Base-by-base conservation (phyloP, 2,329 filamentous ascomycete genomes). In the Penicillium sp. region DNA sequence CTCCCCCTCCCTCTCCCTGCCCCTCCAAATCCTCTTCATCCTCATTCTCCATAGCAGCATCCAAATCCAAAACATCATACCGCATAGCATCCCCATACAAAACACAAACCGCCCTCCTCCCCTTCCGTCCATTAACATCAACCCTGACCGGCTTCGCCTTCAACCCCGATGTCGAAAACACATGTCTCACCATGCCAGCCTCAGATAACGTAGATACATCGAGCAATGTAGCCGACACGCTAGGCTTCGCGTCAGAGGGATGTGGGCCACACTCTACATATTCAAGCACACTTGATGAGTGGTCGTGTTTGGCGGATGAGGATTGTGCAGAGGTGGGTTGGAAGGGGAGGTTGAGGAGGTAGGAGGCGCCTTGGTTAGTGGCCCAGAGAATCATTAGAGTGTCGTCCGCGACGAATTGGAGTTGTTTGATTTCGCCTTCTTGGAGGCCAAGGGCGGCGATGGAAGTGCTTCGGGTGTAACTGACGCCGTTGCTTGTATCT, bases 361-460 rank as follows among this genome's bases (percentile, higher is more conserved):
- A 66, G 14, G 64, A 22, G 11, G 42, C 23, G 6, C 27, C 25
- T 7, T 27, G 22, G 8, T 20, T 22, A 18, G 14, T 40, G 8
- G 42, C 37, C 50, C 81, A 82, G 2, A 92, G 79, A 1, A 89
- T 62, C 51, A 91, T 77, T 1, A 92, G 69, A 0, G 75, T 79
- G 12, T 79, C 72, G 53, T 88, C 83, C 63, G 88, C 80, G 42
- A 89, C 79, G 65, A 92, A 90, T 66, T 87, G 86, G 14, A 88
- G 70, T 67, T 91, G 87, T 20, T 84, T 70, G 15, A 77, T 69
- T 25, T 69, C 66, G 15, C 75, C 75, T 11, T 65, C 55, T 41
- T 67, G 57, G 7, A 77, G 58, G 45, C 65, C 59, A n/a, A 76
- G 42, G 1, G 63, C 66, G n/a, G 73, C 69, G 9, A 71, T 48